A percentile compares a stretch with the other conserved stretches of the same genome.
Evolutionary conservation across 345 rosid genomes (phyloP).

Genomic region (Heritiera fomes): DNA sequence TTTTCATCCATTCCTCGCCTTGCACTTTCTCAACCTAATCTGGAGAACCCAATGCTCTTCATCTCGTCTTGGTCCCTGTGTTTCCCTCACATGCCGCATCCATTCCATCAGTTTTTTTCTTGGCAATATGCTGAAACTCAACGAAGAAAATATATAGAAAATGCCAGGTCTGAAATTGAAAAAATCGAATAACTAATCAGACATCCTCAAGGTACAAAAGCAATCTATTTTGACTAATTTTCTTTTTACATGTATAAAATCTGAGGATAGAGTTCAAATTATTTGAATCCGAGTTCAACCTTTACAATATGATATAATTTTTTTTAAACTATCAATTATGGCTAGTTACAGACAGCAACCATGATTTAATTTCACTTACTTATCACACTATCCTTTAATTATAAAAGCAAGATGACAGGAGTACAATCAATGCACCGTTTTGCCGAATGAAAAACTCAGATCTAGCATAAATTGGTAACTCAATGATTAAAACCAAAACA

Average conservation of each 20-base stretch:
- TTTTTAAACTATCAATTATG: too few species aligned
- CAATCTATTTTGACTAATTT: not conserved
- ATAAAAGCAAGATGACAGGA: too few species aligned
- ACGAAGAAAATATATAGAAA: not conserved
- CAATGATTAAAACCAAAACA: conserved; percentile 68
- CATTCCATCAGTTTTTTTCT: not conserved
- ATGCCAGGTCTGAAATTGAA: not conserved
- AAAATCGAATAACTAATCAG: not conserved
- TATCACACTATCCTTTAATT: too few species aligned
- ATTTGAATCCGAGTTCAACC: too few species aligned
- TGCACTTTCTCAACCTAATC: not conserved
- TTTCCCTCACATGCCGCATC: not conserved
- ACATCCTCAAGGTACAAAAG: not conserved
- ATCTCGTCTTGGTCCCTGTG: not conserved
- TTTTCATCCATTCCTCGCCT: not conserved
- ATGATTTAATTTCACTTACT: too few species aligned
- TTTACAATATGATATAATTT: too few species aligned
- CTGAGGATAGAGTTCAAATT: too few species aligned
- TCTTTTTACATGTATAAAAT: too few species aligned
- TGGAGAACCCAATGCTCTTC: conserved; percentile 18
- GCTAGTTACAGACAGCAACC: too few species aligned
- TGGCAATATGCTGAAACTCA: not conserved
- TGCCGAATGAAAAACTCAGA: not conserved
- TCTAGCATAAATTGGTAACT: not conserved
- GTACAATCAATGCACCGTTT: too few species aligned